Base-by-base conservation (phyloP, 805 yeast genomes). In the Komagataella phaffii region DNA sequence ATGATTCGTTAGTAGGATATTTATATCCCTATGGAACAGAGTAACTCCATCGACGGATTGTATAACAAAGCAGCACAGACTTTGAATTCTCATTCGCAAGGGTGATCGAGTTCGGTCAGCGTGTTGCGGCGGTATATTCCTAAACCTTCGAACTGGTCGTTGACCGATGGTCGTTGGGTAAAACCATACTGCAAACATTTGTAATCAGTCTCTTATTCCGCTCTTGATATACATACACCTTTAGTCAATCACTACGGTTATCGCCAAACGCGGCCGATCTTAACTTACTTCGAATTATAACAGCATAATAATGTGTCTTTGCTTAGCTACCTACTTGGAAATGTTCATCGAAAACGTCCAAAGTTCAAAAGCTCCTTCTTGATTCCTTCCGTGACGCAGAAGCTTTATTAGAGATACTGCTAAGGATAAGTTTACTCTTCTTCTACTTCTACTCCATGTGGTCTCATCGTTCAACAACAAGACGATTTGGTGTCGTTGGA, bases 121-220 rank as follows among this genome's bases (percentile, higher is more conserved):
- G 49, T 68, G 68, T 68, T 77, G 83, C 71, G 74, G 95, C 96
- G 80, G 91, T 95, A 91, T 91, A 91, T 91, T 91, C 98, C 98
- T 91, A 85, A 77, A 88, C 96, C 81, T 91, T 90, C 84, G 95
- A 96, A 76, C 85, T 80, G 86, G 84, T 81, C 85, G 75, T 78
- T 74, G 93, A 81, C 95, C 81, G 63, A 76, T 91, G 80, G 83
- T 84, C 96, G 93, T 88, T 87, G 96, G 91, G 98, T 89, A 87
- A 87, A 90, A 90, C 98, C 98, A 90, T 91, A 95, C 88, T 82
- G 97, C 95, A 74, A 67, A 91, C 97, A 91, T 82, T 61, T 65
- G 47, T 40, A 48, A 36, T 4, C 6, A 14, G 14, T 10, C 12
- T 10, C 40, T 30, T 30, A 2, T 10, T 14, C 14, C 14, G 14